A percentile compares a stretch with the other conserved stretches of the same genome.
Conservation (phyloP, 306 rosid genomes). For the Astragalus glycyphyllos region DNA sequence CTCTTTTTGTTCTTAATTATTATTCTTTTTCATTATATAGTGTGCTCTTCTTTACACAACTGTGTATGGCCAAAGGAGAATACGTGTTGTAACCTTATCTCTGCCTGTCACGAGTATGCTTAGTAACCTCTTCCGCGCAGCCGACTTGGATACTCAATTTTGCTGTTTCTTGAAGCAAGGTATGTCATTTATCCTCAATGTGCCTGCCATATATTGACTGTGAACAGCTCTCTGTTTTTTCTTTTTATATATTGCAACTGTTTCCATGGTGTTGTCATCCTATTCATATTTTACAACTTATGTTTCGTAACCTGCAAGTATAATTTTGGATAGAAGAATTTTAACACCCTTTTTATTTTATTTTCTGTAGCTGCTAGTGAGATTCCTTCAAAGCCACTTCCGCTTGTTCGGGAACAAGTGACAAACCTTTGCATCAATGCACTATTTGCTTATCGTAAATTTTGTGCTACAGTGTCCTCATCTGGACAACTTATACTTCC, state of each 20-base stretch:
- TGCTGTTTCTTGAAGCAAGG: conserved; percentile 98
- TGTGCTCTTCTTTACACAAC: conserved; percentile 99
- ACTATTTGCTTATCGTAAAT: conserved; percentile 88
- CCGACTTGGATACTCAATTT: conserved; percentile 95
- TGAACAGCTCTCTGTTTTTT: too few relatives aligned
- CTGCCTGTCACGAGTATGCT: conserved; percentile 97
- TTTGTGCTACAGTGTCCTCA: conserved; percentile 93
- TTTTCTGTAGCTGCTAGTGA: conserved; percentile 76
- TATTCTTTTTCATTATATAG: conserved; percentile 50
- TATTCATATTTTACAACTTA: conserved; percentile 17
- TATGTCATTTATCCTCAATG: conserved; percentile 44
- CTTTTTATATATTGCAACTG: background rate
- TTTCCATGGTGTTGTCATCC: conserved; percentile 34
- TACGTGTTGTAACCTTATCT: conserved; percentile 85
- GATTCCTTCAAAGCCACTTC: conserved; percentile 77
- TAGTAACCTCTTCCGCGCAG: conserved; percentile 93
- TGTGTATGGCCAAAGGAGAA: conserved; percentile 89
- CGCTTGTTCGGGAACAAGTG: conserved; percentile 84
- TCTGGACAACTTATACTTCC: conserved; percentile 99
- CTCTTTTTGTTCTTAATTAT: conserved; percentile 40
- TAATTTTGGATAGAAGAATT: conserved; percentile 29
- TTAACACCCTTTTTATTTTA: conserved; percentile 38
- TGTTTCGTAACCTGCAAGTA: background rate
- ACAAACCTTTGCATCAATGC: conserved; percentile 87
- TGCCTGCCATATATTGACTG: background rate